A percentile compares a stretch with the other conserved stretches of the same genome.
Evolutionary conservation across 306 rosid species (phyloP).

Genomic region (Echinosophora koreensis): DNA sequence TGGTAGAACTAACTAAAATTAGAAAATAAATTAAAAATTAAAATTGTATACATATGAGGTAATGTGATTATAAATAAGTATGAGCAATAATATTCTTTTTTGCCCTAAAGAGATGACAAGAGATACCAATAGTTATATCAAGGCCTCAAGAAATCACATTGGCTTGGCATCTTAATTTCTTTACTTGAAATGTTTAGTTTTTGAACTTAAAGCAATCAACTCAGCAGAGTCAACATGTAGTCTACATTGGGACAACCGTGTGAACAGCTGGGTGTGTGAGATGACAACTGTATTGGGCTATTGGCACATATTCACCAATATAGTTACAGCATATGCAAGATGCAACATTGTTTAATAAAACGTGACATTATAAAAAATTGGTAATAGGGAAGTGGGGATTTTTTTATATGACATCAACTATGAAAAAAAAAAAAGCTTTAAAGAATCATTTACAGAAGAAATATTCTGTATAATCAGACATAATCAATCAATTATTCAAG

Average conservation of each 20-base stretch:
- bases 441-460: neutral
- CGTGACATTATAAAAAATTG: neutral
- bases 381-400: neutral
- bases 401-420: neutral
- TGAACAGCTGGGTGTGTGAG: constrained; percentile 43
- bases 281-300: constrained; percentile 4
- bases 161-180: neutral
- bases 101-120: too few relatives aligned
- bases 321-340: constrained; percentile 25
- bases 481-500: neutral
- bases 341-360: constrained; percentile 5
- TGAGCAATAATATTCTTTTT: too few relatives aligned
- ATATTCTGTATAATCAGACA: neutral
- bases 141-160: neutral
- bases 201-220: neutral
- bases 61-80: too few relatives aligned
- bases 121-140: neutral
- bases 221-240: neutral
- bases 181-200: neutral
- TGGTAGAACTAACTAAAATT: too few relatives aligned
- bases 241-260: constrained; percentile 35
- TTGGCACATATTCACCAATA: constrained; percentile 39
- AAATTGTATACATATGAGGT: too few relatives aligned
- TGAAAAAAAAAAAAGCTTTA: neutral
- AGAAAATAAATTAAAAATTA: too few relatives aligned